A percentile compares a stretch with the other conserved stretches of the same genome.
Evolutionary conservation across 1,284 basidiomycete genomes (phyloP).

Genomic region (Ceratorhiza oryzae-sativae): DNA sequence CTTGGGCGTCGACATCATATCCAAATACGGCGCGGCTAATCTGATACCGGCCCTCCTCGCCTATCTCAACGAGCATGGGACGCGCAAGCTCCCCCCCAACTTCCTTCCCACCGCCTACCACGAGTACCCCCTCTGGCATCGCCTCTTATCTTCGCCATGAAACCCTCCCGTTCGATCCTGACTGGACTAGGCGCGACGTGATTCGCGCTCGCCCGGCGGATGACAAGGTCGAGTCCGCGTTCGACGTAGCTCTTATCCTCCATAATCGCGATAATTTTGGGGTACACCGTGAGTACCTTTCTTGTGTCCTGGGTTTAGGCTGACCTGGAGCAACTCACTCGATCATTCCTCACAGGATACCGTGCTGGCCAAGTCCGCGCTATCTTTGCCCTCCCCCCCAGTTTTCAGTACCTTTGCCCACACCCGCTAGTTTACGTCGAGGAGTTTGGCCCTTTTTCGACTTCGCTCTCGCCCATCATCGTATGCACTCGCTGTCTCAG

Average conservation of each 20-base stretch:
- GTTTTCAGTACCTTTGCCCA: background rate
- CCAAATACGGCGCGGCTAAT: background rate
- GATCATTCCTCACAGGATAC: background rate
- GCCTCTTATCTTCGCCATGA: background rate
- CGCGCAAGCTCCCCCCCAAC: background rate
- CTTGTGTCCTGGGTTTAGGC: no score
- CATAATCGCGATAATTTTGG: background rate
- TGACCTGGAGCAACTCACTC: background rate
- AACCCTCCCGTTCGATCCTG: background rate
- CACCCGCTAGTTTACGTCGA: slow-evolving; percentile 3
- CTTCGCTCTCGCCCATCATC: background rate
- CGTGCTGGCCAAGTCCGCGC: background rate
- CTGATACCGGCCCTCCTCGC: background rate
- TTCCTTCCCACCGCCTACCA: slow-evolving; percentile 12
- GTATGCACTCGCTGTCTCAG: background rate
- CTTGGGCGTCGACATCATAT: background rate
- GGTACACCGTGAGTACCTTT: background rate
- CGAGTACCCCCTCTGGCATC: slow-evolving; percentile 7
- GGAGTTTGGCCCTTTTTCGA: background rate
- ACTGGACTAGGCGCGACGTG: background rate
- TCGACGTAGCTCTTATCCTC: background rate
- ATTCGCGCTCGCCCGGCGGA: background rate
- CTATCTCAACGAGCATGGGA: background rate
- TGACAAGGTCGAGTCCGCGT: background rate
- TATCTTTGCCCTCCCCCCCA: background rate